Conservation (phyloP, 2,329 filamentous ascomycete genomes). For the Stemphylium beticola region DNA sequence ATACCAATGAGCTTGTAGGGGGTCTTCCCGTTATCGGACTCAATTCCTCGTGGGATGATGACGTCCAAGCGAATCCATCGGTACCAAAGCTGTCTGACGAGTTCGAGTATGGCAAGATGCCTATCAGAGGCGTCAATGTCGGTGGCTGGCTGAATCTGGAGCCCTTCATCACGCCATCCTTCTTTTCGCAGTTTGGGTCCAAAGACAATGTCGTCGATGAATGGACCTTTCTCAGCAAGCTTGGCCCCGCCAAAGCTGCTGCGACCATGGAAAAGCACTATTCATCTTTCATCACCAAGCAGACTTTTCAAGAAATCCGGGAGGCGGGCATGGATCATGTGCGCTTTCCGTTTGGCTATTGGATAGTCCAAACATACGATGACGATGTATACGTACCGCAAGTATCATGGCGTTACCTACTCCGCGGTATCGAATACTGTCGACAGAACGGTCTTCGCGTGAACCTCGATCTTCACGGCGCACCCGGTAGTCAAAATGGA, state of each 20-base stretch:
- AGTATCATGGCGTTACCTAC: constrained; percentile 89
- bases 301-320: constrained; percentile 82
- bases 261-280: constrained; percentile 87
- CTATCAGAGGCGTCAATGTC: constrained; percentile 88
- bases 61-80: constrained; percentile 74
- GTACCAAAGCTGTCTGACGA: constrained; percentile 77
- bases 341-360: constrained; percentile 95
- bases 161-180: constrained; percentile 92
- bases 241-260: constrained; percentile 70
- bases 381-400: constrained; percentile 86
- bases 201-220: constrained; percentile 80
- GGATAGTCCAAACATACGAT: constrained; percentile 86
- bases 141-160: constrained; percentile 95
- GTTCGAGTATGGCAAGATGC: constrained; percentile 80
- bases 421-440: constrained; percentile 91
- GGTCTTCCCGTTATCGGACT: constrained; percentile 91
- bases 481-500: constrained; percentile 93
- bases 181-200: constrained; percentile 73
- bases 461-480: constrained; percentile 90
- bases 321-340: constrained; percentile 93
- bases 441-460: constrained; percentile 90
- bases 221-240: constrained; percentile 74
- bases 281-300: constrained; percentile 82
- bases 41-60: constrained; percentile 85
- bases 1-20: constrained; percentile 83